phyloP scores from a whole-genome alignment of 371 early-diverging fungal genomes.

The Nosema bombycis region DNA sequence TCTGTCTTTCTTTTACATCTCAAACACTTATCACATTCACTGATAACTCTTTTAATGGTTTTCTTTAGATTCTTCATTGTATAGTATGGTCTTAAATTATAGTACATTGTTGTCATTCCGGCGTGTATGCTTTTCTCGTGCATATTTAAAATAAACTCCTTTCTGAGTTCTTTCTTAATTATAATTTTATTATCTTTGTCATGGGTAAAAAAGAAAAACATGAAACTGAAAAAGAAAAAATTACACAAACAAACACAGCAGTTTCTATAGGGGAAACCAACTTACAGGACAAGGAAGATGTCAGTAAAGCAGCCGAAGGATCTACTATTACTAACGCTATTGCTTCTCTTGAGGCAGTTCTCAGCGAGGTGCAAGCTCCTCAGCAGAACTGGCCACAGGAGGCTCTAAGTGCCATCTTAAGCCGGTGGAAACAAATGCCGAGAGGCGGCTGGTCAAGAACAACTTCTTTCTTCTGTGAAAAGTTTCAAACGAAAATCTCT shows the following conservation, averaged over 20 bases:
- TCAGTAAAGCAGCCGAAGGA: neutral
- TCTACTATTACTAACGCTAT: neutral
- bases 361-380: neutral
- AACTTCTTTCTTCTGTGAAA: slow-evolving; percentile 3
- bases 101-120: neutral
- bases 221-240: neutral
- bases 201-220: neutral
- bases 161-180: too few relatives aligned
- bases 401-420: neutral
- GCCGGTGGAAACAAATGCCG: slow-evolving; percentile 8
- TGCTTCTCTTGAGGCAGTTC: neutral
- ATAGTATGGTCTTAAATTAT: neutral
- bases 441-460: neutral
- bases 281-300: neutral
- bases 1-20: too few relatives aligned
- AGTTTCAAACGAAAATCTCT: neutral
- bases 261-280: neutral
- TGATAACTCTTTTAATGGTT: neutral
- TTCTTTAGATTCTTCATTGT: neutral
- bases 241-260: neutral
- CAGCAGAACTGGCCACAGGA: slow-evolving; percentile 1
- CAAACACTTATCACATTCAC: too few relatives aligned
- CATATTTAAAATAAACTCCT: neutral
- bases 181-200: neutral
- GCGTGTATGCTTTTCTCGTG: neutral